Percentiles rank a stretch among this genome's conserved stretches.
Conservation (phyloP, 2,329 filamentous ascomycete species). For the Dendrostoma leiphaemia region DNA sequence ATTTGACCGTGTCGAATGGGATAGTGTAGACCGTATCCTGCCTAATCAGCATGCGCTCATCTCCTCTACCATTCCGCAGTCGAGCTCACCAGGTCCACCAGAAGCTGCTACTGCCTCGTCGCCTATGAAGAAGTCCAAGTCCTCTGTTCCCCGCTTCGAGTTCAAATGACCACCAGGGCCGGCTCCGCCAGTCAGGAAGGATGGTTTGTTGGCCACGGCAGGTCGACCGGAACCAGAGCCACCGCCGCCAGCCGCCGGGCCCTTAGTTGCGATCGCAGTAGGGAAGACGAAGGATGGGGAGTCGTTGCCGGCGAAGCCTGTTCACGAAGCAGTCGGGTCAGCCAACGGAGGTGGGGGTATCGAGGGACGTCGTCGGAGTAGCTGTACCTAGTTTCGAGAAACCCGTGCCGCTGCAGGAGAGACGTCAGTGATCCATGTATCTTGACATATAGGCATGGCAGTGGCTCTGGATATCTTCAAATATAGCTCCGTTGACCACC, state of each 20-base stretch:
- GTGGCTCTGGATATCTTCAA: slow-evolving; percentile 16
- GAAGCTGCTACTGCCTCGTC: slow-evolving; percentile 89
- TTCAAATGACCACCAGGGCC: slow-evolving; percentile 80
- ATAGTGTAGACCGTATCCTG: slow-evolving; percentile 94
- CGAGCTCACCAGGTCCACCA: slow-evolving; percentile 69
- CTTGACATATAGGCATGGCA: slow-evolving; percentile 13
- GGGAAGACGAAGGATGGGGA: slow-evolving; percentile 99
- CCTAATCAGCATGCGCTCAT: slow-evolving; percentile 18
- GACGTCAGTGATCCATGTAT: slow-evolving; percentile 35
- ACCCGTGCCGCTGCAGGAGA: slow-evolving; percentile 79
- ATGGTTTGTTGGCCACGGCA: slow-evolving; percentile 89
- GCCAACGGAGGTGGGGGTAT: slow-evolving; percentile 17
- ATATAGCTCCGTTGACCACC: slow-evolving; percentile 19
- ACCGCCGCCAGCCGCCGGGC: slow-evolving; percentile 65
- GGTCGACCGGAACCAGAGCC: slow-evolving; percentile 85
- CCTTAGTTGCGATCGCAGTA: slow-evolving; percentile 96
- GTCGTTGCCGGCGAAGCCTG: slow-evolving; percentile 98
- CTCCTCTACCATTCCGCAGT: background rate
- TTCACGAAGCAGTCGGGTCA: slow-evolving; percentile 23
- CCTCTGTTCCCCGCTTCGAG: slow-evolving; percentile 92
- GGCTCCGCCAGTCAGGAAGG: slow-evolving; percentile 88
- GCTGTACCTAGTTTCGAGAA: slow-evolving; percentile 94
- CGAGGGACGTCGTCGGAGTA: background rate
- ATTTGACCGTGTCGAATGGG: slow-evolving; percentile 97
- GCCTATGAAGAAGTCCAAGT: slow-evolving; percentile 97